phyloP scores from a whole-genome alignment of 225 moss, liverwort and hornwort species.

The Sphagnum contortum region DNA sequence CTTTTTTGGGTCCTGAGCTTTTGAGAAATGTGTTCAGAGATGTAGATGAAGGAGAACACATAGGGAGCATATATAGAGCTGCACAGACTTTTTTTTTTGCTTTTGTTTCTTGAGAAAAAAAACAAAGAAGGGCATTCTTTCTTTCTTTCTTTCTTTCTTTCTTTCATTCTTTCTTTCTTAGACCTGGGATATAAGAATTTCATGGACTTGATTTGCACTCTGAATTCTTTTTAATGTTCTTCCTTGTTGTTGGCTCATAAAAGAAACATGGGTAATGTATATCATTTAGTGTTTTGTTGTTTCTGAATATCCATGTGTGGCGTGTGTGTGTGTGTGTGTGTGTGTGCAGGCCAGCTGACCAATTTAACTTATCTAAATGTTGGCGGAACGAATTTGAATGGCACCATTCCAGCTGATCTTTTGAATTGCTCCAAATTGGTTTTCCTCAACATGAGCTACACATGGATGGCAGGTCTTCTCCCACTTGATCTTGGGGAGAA shows the following conservation, averaged over 20 bases:
- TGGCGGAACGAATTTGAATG: slow-evolving; percentile 29
- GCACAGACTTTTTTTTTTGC: too few species aligned
- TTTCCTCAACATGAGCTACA: slow-evolving; percentile 60
- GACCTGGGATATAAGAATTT: too few species aligned
- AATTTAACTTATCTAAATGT: slow-evolving; percentile 31
- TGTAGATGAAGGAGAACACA: too few species aligned
- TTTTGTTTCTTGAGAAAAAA: too few species aligned
- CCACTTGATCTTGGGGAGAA: slow-evolving; percentile 25
- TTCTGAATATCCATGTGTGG: not conserved
- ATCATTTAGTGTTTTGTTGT: not conserved
- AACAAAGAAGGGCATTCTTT: too few species aligned
- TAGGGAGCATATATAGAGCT: too few species aligned
- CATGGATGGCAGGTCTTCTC: slow-evolving; percentile 48
- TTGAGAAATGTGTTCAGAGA: too few species aligned
- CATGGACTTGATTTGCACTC: not conserved
- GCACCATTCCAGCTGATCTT: slow-evolving; percentile 30
- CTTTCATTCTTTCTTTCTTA: too few species aligned
- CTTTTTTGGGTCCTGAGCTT: too few species aligned
- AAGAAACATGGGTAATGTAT: too few species aligned
- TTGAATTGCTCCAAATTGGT: slow-evolving; percentile 30
- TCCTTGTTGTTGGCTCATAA: too few species aligned
- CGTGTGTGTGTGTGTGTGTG: not conserved
- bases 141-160: too few species aligned
- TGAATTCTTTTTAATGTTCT: not conserved
- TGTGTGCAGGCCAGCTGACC: slow-evolving; percentile 28